Evolutionary conservation across 306 rosid genomes (phyloP), one percentile per base, ranked within the genome.

Genomic region (Potentilla sterilis): DNA sequence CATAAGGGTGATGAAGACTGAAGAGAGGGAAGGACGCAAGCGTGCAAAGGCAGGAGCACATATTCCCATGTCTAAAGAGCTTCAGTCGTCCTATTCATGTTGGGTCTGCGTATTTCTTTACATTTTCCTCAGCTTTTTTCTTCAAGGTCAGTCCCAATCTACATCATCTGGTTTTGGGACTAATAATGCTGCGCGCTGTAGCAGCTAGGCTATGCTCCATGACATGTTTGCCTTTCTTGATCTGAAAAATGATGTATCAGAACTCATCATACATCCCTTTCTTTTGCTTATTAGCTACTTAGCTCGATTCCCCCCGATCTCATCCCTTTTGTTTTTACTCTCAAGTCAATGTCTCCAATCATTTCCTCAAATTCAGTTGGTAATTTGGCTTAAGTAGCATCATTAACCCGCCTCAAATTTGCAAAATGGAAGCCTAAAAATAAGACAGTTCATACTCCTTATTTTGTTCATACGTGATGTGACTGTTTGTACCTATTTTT

Each of bases 41-140:
- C 18, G 44, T 42, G 58, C 77, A 28, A 72, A 59, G 8, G 76
- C 34, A 71, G 79, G 13, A 81, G 76, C 87, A 67, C 76, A 77
- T 62, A 86, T 86, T 89, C 89, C 89, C 62, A 70, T 86, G 83
- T 84, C 88, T 79, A 59, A 84, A 48, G 68, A 63, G 81, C 75
- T 79, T 64, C 76, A 78, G 74, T 19, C 38, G 83, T 83, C 85
- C n/a, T 74, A 65, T 80, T 87, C 89, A 81, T 21, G 77, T 85
- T 84, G 78, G 87, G 85, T 76, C 79, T 78, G 75, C 68, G 79
- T 59, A 75, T 77, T 81, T 69, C 58, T 78, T 77, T 79, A 70
- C 63, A 3, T 59, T 13, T 40, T 68, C 42, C 41, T 48, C 52
- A 21, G 65, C 81, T 64, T 79, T 64, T 79, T 75, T 78, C 34